Evolutionary conservation across 768 basidiomycete species (phyloP).

Genomic region (Termitomyces titanicus): DNA sequence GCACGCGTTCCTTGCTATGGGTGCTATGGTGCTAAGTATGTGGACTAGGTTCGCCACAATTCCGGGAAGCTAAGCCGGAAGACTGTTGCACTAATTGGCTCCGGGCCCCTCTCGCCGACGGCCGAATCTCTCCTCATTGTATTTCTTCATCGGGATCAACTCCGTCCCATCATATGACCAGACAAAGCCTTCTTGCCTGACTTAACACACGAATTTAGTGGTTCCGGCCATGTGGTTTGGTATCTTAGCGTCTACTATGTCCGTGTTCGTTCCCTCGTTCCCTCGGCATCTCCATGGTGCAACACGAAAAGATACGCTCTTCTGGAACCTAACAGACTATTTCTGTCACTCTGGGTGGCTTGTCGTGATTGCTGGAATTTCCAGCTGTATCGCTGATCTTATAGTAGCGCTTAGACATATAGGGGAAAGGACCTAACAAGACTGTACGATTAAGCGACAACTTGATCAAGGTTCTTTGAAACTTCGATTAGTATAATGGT

Average conservation of each 20-base stretch:
- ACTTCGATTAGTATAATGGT: slow-evolving; percentile 1
- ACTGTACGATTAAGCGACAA: slow-evolving; percentile 6
- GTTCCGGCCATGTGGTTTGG: slow-evolving; percentile 10
- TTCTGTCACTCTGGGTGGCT: background rate
- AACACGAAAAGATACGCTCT: background rate
- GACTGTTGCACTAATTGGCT: background rate
- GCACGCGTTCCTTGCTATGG: background rate
- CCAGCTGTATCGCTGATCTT: background rate
- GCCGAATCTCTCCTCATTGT: slow-evolving; percentile 2
- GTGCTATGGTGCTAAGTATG: background rate
- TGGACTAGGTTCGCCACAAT: slow-evolving; percentile 10
- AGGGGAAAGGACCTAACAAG: slow-evolving; percentile 10
- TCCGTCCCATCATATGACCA: slow-evolving; percentile 14
- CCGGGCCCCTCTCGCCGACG: slow-evolving; percentile 7
- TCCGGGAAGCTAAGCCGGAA: slow-evolving; percentile 3
- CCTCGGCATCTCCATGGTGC: slow-evolving; percentile 13
- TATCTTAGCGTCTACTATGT: slow-evolving; percentile 1
- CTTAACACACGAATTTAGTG: slow-evolving; percentile 8
- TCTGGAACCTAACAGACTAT: slow-evolving; percentile 4
- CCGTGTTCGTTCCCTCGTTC: slow-evolving; percentile 2
- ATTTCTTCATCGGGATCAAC: slow-evolving; percentile 2
- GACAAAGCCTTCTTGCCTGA: slow-evolving; percentile 8
- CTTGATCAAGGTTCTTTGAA: slow-evolving; percentile 9
- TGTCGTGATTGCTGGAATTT: background rate
- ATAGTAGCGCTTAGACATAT: slow-evolving; percentile 10